Evolutionary conservation across 352 stramenopile species (phyloP).

Genomic region (Pythium periplocum): DNA sequence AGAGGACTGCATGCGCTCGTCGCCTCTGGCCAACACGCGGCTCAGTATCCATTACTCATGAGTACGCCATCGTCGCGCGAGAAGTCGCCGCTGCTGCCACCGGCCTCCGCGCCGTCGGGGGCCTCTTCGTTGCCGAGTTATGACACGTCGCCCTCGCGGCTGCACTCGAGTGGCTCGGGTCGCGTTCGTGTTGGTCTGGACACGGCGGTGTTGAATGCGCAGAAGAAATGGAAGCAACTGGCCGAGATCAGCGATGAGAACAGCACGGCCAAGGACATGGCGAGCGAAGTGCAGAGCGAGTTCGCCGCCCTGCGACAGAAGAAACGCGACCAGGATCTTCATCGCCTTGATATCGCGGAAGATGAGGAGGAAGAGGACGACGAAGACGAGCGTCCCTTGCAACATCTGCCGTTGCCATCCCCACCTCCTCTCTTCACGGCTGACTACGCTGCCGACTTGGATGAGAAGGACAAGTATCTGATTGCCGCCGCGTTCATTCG

Average conservation of each 20-base stretch:
- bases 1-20: too few relatives aligned
- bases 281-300: conserved; percentile 65
- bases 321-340: conserved; percentile 16
- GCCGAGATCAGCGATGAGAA: conserved; percentile 74
- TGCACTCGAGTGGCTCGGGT: conserved; percentile 3
- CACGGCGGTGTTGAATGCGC: conserved; percentile 61
- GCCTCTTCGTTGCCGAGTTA: conserved; percentile 12
- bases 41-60: conserved; percentile 1
- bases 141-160: neutral
- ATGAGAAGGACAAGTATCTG: conserved; percentile 44
- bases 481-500: conserved; percentile 77
- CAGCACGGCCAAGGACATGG: conserved; percentile 81
- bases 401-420: conserved; percentile 1
- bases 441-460: neutral
- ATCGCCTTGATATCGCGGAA: conserved; percentile 30
- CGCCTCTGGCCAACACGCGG: too few relatives aligned
- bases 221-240: conserved; percentile 80
- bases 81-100: conserved; percentile 18
- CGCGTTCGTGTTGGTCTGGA: conserved; percentile 59
- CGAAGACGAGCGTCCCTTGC: conserved; percentile 1
- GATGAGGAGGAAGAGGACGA: conserved; percentile 9
- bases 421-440: neutral
- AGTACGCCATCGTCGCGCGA: conserved; percentile 9
- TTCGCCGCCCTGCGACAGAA: conserved; percentile 59
- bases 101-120: conserved; percentile 1